Evolutionary conservation across 1,139 yeast species (phyloP), one percentile per base, ranked within the genome.

Genomic region (Petasospora rhodanensis): DNA sequence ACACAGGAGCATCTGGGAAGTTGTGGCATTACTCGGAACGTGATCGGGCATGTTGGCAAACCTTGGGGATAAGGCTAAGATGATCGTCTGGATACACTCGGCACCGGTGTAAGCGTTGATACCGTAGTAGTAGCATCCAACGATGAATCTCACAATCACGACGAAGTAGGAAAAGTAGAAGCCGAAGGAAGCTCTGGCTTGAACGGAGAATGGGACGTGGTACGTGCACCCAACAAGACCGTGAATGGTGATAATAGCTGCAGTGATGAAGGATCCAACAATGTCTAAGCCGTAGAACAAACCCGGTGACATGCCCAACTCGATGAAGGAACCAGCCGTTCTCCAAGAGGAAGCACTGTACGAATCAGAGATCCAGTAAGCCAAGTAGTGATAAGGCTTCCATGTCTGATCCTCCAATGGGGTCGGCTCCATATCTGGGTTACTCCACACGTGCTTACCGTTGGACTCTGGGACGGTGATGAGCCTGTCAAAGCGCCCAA

Each of bases 131-230:
- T 36, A 36, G n/a, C 37, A 34, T 13, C 40, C 40, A 16, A 36
- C 40, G 15, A 36, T 24, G 20, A 36, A 32, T 49, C 73, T 58
- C 27, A 67, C 55, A 24, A 64, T 40, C 33, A 68, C 58, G 32
- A 70, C 69, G 14, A 67, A 47, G 19, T 56, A 56, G 6, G 66
- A 65, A 8, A 69, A 69, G 34, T 58, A 54, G 18, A 68, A 61
- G 22, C 75, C 75, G 44, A 67, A 69, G 2, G 64, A 59, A 27
- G 66, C 57, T 49, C 73, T 56, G 41, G 66, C 69, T 22, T 63
- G 59, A 18, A 69, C 41, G 3, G 73, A 63, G 43, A 55, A 69
- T 11, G 73, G 73, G 27, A 68, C 61, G 46, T 66, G 70, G 58
- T 64, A 68, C 35, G 61, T 62, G 18, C 53, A 49, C 29, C 74